A percentile compares a stretch with the other conserved stretches of the same genome.
phyloP scores from a whole-genome alignment of 352 stramenopile species.

The Globisporangium middletonii region DNA sequence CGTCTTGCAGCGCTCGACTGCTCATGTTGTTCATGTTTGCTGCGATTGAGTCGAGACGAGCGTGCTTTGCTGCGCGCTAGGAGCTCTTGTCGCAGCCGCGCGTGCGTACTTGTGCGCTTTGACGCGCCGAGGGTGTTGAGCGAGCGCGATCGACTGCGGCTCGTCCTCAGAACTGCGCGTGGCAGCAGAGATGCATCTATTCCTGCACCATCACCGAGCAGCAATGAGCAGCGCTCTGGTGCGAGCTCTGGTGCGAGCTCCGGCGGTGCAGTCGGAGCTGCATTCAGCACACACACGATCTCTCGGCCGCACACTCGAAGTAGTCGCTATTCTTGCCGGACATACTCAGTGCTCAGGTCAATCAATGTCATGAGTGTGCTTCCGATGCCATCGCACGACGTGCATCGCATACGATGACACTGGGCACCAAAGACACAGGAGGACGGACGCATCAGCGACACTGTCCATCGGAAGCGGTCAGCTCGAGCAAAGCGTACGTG shows the following conservation, averaged over 20 bases:
- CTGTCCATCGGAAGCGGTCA: too few species aligned
- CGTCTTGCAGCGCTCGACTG: constrained; percentile 5
- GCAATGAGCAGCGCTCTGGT: background rate
- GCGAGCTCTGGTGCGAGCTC: background rate
- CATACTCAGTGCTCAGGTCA: too few species aligned
- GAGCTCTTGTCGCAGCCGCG: background rate
- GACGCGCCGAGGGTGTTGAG: too few species aligned
- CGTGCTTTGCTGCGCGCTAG: background rate
- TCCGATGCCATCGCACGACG: too few species aligned
- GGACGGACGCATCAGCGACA: too few species aligned
- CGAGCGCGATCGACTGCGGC: background rate
- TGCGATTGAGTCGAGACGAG: background rate
- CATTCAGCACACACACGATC: too few species aligned
- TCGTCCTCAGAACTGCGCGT: background rate
- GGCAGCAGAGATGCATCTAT: background rate
- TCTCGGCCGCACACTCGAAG: too few species aligned
- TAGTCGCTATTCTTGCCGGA: too few species aligned
- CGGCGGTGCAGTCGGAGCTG: background rate
- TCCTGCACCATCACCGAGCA: background rate
- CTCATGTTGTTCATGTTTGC: background rate
- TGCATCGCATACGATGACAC: too few species aligned
- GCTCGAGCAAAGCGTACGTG: too few species aligned
- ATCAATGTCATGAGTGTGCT: too few species aligned
- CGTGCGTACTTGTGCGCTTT: background rate
- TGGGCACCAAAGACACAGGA: too few species aligned